A percentile compares a stretch with the other conserved stretches of the same genome.
Evolutionary conservation across 345 rosid genomes (phyloP).

Genomic region (Clarkia xantiana): DNA sequence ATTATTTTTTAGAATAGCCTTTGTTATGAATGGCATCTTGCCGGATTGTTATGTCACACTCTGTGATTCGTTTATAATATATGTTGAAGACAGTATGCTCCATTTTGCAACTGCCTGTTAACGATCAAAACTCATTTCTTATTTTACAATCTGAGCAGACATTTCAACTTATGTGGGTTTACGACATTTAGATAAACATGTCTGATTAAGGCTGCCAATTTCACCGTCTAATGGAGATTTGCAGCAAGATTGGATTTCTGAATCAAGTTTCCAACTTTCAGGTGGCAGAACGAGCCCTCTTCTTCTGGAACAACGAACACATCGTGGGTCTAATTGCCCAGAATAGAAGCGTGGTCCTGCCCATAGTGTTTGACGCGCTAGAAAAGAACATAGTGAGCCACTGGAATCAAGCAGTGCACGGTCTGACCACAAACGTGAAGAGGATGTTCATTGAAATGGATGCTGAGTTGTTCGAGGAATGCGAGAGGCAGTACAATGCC

Average conservation of each 20-base stretch:
- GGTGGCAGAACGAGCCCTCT: conserved; percentile 33
- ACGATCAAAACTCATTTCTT: too few species aligned
- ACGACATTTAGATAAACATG: too few species aligned
- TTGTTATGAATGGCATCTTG: too few species aligned
- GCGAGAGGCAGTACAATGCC: conserved; percentile 18
- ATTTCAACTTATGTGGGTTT: too few species aligned
- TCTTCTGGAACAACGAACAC: conserved; percentile 31
- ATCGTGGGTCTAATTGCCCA: conserved; percentile 24
- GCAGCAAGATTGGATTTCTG: background rate
- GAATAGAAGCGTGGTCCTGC: conserved; percentile 19
- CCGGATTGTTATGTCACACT: too few species aligned
- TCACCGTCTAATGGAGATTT: too few species aligned
- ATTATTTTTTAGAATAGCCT: too few species aligned
- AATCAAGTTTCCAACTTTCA: conserved; percentile 4
- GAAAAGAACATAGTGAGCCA: conserved; percentile 25
- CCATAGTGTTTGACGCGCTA: conserved; percentile 22
- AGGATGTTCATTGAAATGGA: conserved; percentile 33
- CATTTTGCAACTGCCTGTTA: too few species aligned
- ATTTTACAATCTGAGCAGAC: too few species aligned
- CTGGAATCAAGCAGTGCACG: conserved; percentile 32
- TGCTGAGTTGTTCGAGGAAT: conserved; percentile 21
- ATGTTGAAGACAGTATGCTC: too few species aligned
- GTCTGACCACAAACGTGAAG: conserved; percentile 19
- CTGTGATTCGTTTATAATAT: too few species aligned
- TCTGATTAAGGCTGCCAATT: too few species aligned